These are phyloP conservation scores for Prunus kanzakura DNA, from an alignment of 306 rosid species.

Conservation along the genomic window DNA sequence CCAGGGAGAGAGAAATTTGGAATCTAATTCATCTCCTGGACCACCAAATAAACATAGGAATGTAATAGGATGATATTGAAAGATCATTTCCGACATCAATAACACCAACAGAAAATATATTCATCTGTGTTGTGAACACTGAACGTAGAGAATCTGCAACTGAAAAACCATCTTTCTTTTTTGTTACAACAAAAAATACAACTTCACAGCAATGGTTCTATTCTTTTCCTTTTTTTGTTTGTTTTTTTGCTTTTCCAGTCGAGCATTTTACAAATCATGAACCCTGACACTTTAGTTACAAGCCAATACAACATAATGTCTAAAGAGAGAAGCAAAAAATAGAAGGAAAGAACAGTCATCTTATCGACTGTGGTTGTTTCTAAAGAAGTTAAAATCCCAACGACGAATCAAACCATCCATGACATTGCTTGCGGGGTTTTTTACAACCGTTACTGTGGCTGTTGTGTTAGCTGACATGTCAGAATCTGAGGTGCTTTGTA, in stretches of 20 bases:
- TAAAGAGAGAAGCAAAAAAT: neutral
- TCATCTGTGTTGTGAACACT: neutral
- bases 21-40: neutral
- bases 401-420: constrained; percentile 77
- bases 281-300: constrained; percentile 30
- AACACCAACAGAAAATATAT: neutral
- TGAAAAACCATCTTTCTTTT: neutral
- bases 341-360: constrained; percentile 3
- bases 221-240: neutral
- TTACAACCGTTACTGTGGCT: constrained; percentile 70
- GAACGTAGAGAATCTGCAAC: neutral
- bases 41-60: neutral
- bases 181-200: neutral
- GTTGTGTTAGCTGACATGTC: constrained; percentile 86
- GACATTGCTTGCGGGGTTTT: constrained; percentile 64
- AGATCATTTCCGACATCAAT: neutral
- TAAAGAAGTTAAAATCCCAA: constrained; percentile 84
- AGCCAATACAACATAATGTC: constrained; percentile 28
- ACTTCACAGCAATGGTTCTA: constrained; percentile 11
- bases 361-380: constrained; percentile 55
- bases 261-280: constrained; percentile 38
- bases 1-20: neutral
- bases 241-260: constrained; percentile 20
- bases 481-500: constrained; percentile 50
- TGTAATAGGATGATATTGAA: neutral